Base-by-base conservation (phyloP, 306 rosid species). In the Oxytropis ochrocephala region DNA sequence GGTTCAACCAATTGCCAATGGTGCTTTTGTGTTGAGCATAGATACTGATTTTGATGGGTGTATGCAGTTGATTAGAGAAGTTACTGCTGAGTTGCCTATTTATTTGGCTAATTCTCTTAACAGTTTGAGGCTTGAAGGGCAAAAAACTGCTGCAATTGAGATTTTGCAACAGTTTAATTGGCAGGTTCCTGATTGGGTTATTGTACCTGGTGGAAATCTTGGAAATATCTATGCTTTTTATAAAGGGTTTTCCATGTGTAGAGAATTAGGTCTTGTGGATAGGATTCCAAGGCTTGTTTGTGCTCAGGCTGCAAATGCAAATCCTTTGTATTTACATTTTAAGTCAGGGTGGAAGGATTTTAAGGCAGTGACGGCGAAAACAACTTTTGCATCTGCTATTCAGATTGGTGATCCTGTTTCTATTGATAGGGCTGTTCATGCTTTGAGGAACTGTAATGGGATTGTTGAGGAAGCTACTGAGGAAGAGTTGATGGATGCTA, bases 381-480 rank as follows among this genome's bases (percentile, higher is more conserved):
- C 92, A 0, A 91, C 97, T 0, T 91, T 88, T 64, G 96, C 97
- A 0, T 91, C 92, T 8, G 97, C 96, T 0, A 91, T 91, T 6
- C 96, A 91, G 27, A 91, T 88, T 72, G 97, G 97, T 2, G 97
- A 91, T 43, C 97, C 97, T 0, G 97, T 91, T 69, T 89, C 94
- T 0, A 91, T 91, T 9, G 96, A 91, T 58, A 85, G 97, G 58
- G 97, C 97, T 0, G 96, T 91, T 56, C 77, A 51, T 62, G 97
- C 97, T 0, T 68, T 91, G 53, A 78, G 68, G 88, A 88, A 85
- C 39, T 86, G 91, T 5, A 42, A 83, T 63, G 92, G 97, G 65
- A 88, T 91, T 5, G 97, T 91, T 11, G 97, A 88, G 92, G 97
- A 91, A 78, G 97, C 97, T 0, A 88, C 96, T 0, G 96, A 91